phyloP scores from a whole-genome alignment of 2,329 filamentous ascomycete genomes.

The Cordyceps pruinosa region DNA sequence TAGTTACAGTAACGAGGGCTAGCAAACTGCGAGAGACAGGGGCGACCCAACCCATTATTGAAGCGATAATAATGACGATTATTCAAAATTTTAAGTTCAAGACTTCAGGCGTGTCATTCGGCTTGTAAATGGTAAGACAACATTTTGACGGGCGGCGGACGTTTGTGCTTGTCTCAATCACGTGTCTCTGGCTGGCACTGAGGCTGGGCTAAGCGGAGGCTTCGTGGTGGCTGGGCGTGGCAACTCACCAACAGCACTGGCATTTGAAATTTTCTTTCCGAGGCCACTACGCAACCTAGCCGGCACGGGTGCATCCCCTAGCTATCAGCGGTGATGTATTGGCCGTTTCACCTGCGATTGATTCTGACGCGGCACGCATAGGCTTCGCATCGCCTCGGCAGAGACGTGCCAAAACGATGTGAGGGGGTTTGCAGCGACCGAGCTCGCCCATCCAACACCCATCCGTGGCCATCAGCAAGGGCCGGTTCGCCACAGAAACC shows the following conservation, averaged over 20 bases:
- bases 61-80: neutral
- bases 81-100: too few species aligned
- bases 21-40: neutral
- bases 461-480: neutral
- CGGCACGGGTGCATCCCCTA: neutral
- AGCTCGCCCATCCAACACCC: too few species aligned
- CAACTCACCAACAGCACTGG: conserved; percentile 11
- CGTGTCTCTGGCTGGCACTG: conserved; percentile 3
- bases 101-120: neutral
- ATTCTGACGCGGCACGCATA: neutral
- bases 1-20: too few species aligned
- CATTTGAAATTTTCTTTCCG: conserved; percentile 3
- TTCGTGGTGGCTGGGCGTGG: conserved; percentile 8
- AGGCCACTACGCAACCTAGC: neutral
- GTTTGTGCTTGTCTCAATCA: conserved; percentile 2
- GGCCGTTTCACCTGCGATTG: neutral
- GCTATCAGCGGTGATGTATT: neutral
- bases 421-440: neutral
- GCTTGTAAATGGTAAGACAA: neutral
- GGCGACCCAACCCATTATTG: neutral
- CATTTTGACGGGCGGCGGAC: conserved; percentile 1
- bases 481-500: neutral
- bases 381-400: neutral
- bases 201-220: neutral
- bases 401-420: neutral